Evolutionary conservation across 1,284 basidiomycete genomes (phyloP).

Genomic region (Moniliophthora roreri): DNA sequence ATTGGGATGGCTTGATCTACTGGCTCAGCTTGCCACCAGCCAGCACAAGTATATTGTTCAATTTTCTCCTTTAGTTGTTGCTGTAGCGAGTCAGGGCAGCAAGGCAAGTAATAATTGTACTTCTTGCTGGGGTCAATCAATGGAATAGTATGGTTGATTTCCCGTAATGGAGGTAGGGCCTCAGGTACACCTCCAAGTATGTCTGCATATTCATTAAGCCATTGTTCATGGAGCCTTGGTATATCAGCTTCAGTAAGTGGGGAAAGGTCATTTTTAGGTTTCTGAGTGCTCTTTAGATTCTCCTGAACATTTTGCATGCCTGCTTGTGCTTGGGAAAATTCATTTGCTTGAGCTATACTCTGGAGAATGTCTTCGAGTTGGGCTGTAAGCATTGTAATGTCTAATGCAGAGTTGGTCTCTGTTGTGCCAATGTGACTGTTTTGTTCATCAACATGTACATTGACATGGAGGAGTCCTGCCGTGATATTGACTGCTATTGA

Average conservation of each 20-base stretch:
- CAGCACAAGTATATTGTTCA: constrained; percentile 23
- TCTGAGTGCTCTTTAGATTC: no score
- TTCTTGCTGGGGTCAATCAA: constrained; percentile 23
- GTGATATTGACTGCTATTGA: no score
- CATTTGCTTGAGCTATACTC: no score
- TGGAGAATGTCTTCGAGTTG: no score
- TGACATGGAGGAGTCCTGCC: no score
- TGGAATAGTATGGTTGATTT: constrained; percentile 32
- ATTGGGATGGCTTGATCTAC: constrained; percentile 27
- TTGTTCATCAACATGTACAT: no score
- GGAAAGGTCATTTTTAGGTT: no score
- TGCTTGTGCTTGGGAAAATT: no score
- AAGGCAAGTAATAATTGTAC: constrained; percentile 25
- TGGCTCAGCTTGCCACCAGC: constrained; percentile 28
- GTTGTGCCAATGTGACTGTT: no score
- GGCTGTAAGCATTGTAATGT: no score
- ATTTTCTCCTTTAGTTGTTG: constrained; percentile 27
- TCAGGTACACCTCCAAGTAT: constrained; percentile 22
- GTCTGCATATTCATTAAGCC: constrained; percentile 20
- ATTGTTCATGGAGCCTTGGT: constrained; percentile 19
- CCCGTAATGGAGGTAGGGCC: constrained; percentile 23
- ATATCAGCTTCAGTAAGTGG: constrained; percentile 12
- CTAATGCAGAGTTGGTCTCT: no score
- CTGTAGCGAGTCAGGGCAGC: constrained; percentile 25
- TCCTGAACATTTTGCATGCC: no score